A percentile compares a stretch with the other conserved stretches of the same genome.
phyloP scores from a whole-genome alignment of 352 stramenopile genomes.

The Phytophthora tentaculata region DNA sequence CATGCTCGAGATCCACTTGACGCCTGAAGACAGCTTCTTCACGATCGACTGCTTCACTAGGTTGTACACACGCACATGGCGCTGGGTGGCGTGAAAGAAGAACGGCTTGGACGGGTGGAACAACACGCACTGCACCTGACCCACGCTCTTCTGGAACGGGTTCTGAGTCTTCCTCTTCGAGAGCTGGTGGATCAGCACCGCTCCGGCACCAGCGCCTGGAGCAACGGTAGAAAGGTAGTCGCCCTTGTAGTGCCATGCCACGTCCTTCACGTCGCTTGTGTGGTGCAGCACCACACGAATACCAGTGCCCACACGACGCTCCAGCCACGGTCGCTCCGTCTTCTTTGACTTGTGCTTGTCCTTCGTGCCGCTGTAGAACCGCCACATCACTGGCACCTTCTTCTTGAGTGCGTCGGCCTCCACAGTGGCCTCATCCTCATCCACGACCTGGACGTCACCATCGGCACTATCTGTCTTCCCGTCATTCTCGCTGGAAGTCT shows the following conservation, averaged over 20 bases:
- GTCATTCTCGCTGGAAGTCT: slow-evolving; percentile 48
- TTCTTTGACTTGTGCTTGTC: slow-evolving; percentile 75
- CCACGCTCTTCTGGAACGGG: slow-evolving; percentile 96
- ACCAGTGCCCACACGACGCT: slow-evolving; percentile 79
- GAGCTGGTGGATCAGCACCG: slow-evolving; percentile 99
- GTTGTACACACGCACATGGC: slow-evolving; percentile 99
- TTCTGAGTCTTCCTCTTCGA: slow-evolving; percentile 97
- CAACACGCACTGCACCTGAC: slow-evolving; percentile 94
- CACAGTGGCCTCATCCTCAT: slow-evolving; percentile 73
- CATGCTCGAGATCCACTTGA: slow-evolving; percentile 99
- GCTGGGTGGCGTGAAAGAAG: slow-evolving; percentile 99
- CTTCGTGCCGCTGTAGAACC: slow-evolving; percentile 85
- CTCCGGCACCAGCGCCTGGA: slow-evolving; percentile 86
- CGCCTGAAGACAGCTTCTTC: slow-evolving; percentile 97
- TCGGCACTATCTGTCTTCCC: slow-evolving; percentile 37
- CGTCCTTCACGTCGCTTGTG: slow-evolving; percentile 91
- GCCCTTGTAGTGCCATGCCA: slow-evolving; percentile 98
- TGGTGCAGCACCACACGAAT: slow-evolving; percentile 89
- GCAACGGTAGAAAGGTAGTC: slow-evolving; percentile 98
- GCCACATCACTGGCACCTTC: slow-evolving; percentile 93
- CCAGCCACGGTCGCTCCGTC: slow-evolving; percentile 60
- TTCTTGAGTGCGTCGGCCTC: slow-evolving; percentile 84
- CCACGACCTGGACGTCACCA: slow-evolving; percentile 58
- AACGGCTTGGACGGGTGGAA: slow-evolving; percentile 99
- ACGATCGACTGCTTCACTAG: slow-evolving; percentile 98